These are phyloP conservation scores for Hondaea fermentalgiana DNA, from an alignment of 108 stramenopile species.

Conservation along the genomic window DNA sequence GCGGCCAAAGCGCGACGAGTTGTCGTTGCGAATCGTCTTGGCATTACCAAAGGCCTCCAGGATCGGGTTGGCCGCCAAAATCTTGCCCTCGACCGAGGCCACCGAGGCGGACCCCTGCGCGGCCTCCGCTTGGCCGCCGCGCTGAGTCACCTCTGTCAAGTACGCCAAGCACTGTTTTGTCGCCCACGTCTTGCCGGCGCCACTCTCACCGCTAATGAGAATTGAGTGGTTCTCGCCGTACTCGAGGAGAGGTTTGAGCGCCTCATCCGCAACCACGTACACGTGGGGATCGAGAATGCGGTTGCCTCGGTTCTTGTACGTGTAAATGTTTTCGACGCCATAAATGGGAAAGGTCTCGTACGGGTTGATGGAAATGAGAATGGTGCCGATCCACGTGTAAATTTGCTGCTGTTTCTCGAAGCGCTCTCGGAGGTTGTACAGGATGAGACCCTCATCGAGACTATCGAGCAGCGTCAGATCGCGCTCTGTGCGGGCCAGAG, in stretches of 20 bases:
- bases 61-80: constrained; percentile 42
- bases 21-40: constrained; percentile 28
- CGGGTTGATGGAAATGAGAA: constrained; percentile 85
- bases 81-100: constrained; percentile 9
- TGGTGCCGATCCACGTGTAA: constrained; percentile 83
- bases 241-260: constrained; percentile 67
- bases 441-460: constrained; percentile 35
- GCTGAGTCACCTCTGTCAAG: constrained; percentile 53
- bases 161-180: constrained; percentile 90
- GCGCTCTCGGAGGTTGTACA: constrained; percentile 68
- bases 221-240: constrained; percentile 44
- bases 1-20: constrained; percentile 9
- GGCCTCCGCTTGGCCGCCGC: neutral
- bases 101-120: neutral
- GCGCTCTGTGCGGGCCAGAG: constrained; percentile 32
- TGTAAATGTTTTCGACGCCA: constrained; percentile 60
- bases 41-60: constrained; percentile 37
- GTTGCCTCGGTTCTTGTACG: constrained; percentile 61
- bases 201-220: constrained; percentile 56
- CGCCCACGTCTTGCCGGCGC: constrained; percentile 76
- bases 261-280: constrained; percentile 64
- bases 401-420: constrained; percentile 62
- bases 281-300: constrained; percentile 56
- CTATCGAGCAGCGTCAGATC: constrained; percentile 41
- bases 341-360: constrained; percentile 83